phyloP scores from a whole-genome alignment of 345 rosid species.

The Viola odorata region DNA sequence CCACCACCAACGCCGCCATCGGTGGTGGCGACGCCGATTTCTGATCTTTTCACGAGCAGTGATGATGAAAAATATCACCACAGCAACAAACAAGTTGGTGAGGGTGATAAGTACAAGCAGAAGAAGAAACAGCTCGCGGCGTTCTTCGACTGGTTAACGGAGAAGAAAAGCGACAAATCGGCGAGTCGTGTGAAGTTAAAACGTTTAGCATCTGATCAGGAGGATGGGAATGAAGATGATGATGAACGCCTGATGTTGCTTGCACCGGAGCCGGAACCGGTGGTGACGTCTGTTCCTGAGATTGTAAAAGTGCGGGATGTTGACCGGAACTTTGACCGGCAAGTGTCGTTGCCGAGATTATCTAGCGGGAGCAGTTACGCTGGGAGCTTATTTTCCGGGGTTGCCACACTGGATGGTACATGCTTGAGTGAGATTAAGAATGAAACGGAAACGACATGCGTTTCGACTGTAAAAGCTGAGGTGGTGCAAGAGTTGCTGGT shows the following conservation, averaged over 20 bases:
- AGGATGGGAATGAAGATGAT: slow-evolving; percentile 23
- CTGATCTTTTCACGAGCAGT: slow-evolving; percentile 54
- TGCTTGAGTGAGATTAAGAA: slow-evolving; percentile 45
- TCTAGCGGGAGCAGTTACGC: slow-evolving; percentile 83
- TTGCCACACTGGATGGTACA: slow-evolving; percentile 58
- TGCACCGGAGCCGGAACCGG: slow-evolving; percentile 29
- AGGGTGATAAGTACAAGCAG: slow-evolving; percentile 17
- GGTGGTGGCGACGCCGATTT: slow-evolving; percentile 23
- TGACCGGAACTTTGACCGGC: slow-evolving; percentile 53
- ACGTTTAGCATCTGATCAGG: slow-evolving; percentile 29
- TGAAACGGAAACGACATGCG: slow-evolving; percentile 33
- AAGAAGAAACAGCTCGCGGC: slow-evolving; percentile 54
- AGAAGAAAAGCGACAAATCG: slow-evolving; percentile 41
- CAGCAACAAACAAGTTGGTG: slow-evolving; percentile 4
- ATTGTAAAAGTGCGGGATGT: slow-evolving; percentile 30
- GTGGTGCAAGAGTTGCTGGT: slow-evolving; percentile 28
- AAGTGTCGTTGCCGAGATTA: slow-evolving; percentile 62
- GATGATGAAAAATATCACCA: slow-evolving; percentile 35
- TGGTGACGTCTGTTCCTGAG: slow-evolving; percentile 12
- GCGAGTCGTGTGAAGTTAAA: slow-evolving; percentile 32
- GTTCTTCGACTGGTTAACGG: slow-evolving; percentile 60
- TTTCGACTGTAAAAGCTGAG: slow-evolving; percentile 28
- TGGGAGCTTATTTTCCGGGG: slow-evolving; percentile 75
- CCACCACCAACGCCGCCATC: neutral
- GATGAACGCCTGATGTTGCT: slow-evolving; percentile 31